Conservation (phyloP, 2,329 filamentous ascomycete species). For the Aulographum hederae region DNA sequence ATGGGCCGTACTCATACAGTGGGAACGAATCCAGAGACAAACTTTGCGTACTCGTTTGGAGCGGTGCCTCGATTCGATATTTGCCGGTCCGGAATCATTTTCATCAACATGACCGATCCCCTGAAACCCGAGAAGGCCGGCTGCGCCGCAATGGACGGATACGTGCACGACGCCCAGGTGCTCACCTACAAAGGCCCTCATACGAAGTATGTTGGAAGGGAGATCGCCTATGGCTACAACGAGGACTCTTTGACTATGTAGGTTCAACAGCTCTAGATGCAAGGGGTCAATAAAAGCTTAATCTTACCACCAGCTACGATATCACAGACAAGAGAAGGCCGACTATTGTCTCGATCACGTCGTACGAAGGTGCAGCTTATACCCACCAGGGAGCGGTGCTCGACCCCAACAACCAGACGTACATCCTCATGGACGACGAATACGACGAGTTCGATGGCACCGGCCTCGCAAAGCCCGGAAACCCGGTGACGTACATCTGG, state of each 20-base stretch:
- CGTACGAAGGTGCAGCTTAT: slow-evolving; percentile 38
- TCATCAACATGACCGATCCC: slow-evolving; percentile 37
- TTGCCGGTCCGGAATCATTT: slow-evolving; percentile 37
- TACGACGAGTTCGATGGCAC: slow-evolving; percentile 25
- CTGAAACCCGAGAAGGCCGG: slow-evolving; percentile 34
- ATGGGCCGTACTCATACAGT: slow-evolving; percentile 33
- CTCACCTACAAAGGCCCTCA: slow-evolving; percentile 35
- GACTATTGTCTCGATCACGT: slow-evolving; percentile 32
- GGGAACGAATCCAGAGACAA: slow-evolving; percentile 28
- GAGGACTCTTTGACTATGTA: slow-evolving; percentile 30
- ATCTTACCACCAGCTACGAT: slow-evolving; percentile 25
- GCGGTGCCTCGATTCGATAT: slow-evolving; percentile 21
- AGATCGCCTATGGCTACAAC: slow-evolving; percentile 37
- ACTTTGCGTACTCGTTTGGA: slow-evolving; percentile 26
- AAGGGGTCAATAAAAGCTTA: accelerated
- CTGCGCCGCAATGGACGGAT: slow-evolving; percentile 36
- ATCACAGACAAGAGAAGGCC: slow-evolving; percentile 29
- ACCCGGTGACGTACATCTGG: slow-evolving; percentile 32
- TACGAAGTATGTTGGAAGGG: slow-evolving; percentile 25
- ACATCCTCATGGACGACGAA: slow-evolving; percentile 33
- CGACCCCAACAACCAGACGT: slow-evolving; percentile 24
- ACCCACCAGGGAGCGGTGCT: slow-evolving; percentile 40
- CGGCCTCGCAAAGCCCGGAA: slow-evolving; percentile 22
- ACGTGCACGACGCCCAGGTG: slow-evolving; percentile 44
- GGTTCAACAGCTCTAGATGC: background rate